Evolutionary conservation across 1,284 basidiomycete genomes (phyloP), one percentile per base, ranked within the genome.

Genomic region (Cryptococcus sp.): DNA sequence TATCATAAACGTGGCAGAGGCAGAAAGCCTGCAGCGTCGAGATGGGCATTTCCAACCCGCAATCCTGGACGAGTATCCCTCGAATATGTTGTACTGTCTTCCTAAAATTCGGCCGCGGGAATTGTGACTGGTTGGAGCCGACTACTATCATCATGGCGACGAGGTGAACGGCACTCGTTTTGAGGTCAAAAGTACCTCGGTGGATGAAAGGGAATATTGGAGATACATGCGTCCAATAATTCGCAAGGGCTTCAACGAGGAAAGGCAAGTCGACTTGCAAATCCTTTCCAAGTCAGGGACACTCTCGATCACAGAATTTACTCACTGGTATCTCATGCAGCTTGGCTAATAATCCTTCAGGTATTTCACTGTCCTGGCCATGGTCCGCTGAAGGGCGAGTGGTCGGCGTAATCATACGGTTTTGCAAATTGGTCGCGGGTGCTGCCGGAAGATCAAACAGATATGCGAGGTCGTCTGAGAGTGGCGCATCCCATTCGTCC

Each of bases 181-280:
- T 54, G 20, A 65, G 23, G 53, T 71, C 68, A 50, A 76, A 72
- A 15, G 72, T 76, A 0, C 68, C 68, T 1, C 63, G 66, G 61
- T 76, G 74, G 43, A 76, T 70, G 53, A 74, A 73, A 3, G 74
- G 74, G 49, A 67, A 74, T 16, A 62, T 67, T 2, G 71, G 70
- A 6, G 74, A 67, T 22, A 72, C 63, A 19, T 63, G 52, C 1
- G 55, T 57, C 72, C 72, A 76, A 55, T 72, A 74, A 6, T 50
- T 25, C 5, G 50, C 37, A 11, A 74, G 51, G 5, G 67, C 55
- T n/a, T 68, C 68, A 26, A 41, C 54, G 15, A 71, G 49, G 25
- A 62, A 67, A 4, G 57, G 46, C 16, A 72, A 43, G 4, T 55
- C 47, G 41, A 71, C 37, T 17, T 65, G 62, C 22, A 66, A 56